Evolutionary conservation across 2,329 filamentous ascomycete genomes (phyloP).

Genomic region (Cladosporium sp.): DNA sequence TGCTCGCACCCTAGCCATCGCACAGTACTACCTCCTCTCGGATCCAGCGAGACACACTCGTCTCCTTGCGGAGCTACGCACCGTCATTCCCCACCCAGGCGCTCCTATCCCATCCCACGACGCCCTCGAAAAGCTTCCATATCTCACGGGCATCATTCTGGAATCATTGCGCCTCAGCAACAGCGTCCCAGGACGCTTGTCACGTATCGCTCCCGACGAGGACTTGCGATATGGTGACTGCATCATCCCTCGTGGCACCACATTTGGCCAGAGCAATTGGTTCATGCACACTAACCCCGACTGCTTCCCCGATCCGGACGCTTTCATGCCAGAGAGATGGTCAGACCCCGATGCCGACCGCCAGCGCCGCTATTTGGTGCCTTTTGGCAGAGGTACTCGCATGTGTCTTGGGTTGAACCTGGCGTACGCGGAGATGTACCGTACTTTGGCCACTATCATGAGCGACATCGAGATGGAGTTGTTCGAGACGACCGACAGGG

Average conservation of each 20-base stretch:
- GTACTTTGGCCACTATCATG: conserved; percentile 36
- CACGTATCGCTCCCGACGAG: conserved; percentile 30
- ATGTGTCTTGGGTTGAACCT: conserved; percentile 25
- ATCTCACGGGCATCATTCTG: conserved; percentile 23
- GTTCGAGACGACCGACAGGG: conserved; percentile 28
- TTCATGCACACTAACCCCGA: conserved; percentile 30
- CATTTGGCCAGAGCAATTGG: conserved; percentile 26
- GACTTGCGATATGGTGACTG: conserved; percentile 24
- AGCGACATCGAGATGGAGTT: conserved; percentile 38
- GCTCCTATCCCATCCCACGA: conserved; percentile 12
- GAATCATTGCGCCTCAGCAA: conserved; percentile 32
- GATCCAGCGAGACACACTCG: conserved; percentile 36
- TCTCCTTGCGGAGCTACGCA: conserved; percentile 43
- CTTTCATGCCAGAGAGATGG: conserved; percentile 33
- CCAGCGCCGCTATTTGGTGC: conserved; percentile 6
- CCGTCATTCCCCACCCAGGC: conserved; percentile 24
- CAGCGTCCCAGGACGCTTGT: conserved; percentile 26
- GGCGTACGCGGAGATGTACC: conserved; percentile 40
- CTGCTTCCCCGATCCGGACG: conserved; percentile 27
- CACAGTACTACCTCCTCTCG: conserved; percentile 45
- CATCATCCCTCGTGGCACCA: conserved; percentile 27
- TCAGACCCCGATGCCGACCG: background rate
- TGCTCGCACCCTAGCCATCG: conserved; percentile 46
- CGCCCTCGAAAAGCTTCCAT: conserved; percentile 24
- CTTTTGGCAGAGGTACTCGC: conserved; percentile 5